A percentile compares a stretch with the other conserved stretches of the same genome.
These are phyloP conservation scores for Articulospora tetracladia DNA, from an alignment of 495 filamentous ascomycete genomes.

Conservation along the genomic window DNA sequence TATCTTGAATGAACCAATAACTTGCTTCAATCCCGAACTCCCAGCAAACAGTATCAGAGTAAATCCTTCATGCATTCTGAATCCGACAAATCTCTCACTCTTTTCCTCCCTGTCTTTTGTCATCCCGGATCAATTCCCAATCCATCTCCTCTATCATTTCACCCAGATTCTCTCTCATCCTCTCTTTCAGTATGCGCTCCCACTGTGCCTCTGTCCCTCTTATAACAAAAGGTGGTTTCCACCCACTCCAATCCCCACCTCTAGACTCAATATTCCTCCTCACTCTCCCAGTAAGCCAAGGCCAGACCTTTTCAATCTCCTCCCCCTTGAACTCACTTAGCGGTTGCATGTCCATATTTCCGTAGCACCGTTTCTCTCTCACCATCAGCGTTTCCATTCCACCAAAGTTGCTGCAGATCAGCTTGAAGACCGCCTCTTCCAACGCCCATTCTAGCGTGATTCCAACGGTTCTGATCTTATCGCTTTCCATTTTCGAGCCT, in stretches of 20 bases:
- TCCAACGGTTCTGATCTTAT: neutral
- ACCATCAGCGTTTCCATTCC: neutral
- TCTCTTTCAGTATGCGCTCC: neutral
- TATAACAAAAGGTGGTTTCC: neutral
- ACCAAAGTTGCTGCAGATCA: slow-evolving; percentile 3
- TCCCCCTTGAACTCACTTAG: neutral
- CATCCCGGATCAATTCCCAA: too few species aligned
- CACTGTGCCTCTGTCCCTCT: neutral
- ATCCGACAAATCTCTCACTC: too few species aligned
- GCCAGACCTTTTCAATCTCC: neutral
- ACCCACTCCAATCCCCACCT: neutral
- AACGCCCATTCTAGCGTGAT: neutral
- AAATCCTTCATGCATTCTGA: too few species aligned
- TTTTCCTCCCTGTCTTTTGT: too few species aligned
- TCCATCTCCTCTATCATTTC: too few species aligned
- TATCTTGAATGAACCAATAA: too few species aligned
- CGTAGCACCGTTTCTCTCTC: neutral
- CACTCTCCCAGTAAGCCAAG: neutral
- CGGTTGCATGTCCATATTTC: neutral
- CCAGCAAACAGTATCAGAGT: too few species aligned
- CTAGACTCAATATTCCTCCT: slow-evolving; percentile 2
- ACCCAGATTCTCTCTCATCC: neutral
- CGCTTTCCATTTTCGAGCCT: neutral
- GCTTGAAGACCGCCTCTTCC: neutral
- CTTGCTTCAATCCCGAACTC: too few species aligned